Evolutionary conservation across 208 protist species (phyloP).

Genomic region (Trichomonas vaginalis): DNA sequence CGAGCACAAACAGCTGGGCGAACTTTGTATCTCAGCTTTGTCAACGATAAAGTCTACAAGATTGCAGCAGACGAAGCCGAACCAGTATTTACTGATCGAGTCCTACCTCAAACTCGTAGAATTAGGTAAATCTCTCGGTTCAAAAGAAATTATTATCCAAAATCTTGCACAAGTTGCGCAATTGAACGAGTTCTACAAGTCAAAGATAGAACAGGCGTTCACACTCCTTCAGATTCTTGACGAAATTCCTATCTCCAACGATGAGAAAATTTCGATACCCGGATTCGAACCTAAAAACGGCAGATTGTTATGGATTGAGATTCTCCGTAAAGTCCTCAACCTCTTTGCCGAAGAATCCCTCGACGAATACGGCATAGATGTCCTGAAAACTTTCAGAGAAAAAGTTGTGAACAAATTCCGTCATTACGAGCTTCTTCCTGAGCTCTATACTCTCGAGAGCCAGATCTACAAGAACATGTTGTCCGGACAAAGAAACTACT

Average conservation of each 20-base stretch:
- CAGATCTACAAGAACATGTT: not conserved
- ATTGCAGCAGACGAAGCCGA: not conserved
- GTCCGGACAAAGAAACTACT: not conserved
- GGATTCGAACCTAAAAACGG: not conserved
- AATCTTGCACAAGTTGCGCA: not conserved
- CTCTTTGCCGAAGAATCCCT: not conserved
- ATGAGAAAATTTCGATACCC: not conserved
- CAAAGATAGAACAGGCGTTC: not conserved
- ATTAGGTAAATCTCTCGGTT: not conserved
- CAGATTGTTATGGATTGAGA: not conserved
- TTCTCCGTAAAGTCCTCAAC: not conserved
- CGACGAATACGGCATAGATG: not conserved
- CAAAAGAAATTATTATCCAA: not conserved
- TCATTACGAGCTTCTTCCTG: not conserved
- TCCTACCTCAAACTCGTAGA: not conserved
- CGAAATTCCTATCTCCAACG: not conserved
- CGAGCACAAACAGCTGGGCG: not conserved
- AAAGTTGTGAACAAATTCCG: not conserved
- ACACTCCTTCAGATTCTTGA: not conserved
- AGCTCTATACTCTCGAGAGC: not conserved
- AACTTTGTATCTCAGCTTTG: not conserved
- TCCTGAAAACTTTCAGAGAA: not conserved
- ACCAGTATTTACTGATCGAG: not conserved
- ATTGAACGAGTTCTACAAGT: not conserved
- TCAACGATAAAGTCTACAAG: not conserved